phyloP scores from a whole-genome alignment of 2,329 filamentous ascomycete species.

The Malbranchea cinnamomea region DNA sequence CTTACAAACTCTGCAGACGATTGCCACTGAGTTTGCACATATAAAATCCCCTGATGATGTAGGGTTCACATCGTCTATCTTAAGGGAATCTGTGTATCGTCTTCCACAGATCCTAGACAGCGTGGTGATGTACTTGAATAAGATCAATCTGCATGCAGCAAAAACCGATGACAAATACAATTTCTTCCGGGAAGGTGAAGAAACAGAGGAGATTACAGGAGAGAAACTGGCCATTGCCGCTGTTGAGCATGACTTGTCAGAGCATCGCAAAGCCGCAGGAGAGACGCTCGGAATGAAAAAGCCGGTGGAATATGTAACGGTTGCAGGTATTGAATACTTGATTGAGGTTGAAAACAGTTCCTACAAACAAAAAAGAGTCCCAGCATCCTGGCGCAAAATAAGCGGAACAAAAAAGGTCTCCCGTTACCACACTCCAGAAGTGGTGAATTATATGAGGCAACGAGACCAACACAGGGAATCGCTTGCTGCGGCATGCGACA shows the following conservation, averaged over 20 bases:
- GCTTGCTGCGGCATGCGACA: slow-evolving; percentile 78
- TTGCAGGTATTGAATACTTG: slow-evolving; percentile 83
- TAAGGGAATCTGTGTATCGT: slow-evolving; percentile 56
- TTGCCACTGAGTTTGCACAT: slow-evolving; percentile 59
- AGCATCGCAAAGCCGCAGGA: slow-evolving; percentile 57
- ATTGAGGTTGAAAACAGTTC: slow-evolving; percentile 71
- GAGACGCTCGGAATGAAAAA: slow-evolving; percentile 58
- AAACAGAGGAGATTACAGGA: slow-evolving; percentile 77
- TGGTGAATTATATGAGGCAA: slow-evolving; percentile 67
- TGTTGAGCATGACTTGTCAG: slow-evolving; percentile 76
- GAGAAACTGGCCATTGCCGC: slow-evolving; percentile 84
- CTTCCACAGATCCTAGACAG: slow-evolving; percentile 63
- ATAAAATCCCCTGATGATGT: slow-evolving; percentile 50
- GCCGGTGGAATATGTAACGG: slow-evolving; percentile 63
- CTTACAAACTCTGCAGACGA: slow-evolving; percentile 69
- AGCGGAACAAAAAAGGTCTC: slow-evolving; percentile 86
- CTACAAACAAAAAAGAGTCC: slow-evolving; percentile 64
- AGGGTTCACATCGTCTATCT: slow-evolving; percentile 55
- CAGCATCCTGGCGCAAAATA: slow-evolving; percentile 88
- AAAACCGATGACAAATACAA: slow-evolving; percentile 80
- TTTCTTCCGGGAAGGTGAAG: slow-evolving; percentile 78
- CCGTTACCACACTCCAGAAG: slow-evolving; percentile 86
- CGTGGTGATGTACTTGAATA: slow-evolving; percentile 62
- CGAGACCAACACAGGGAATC: slow-evolving; percentile 91
- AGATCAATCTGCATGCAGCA: slow-evolving; percentile 72